phyloP scores from a whole-genome alignment of 2,329 filamentous ascomycete species.

The Aspergillus calidoustus region DNA sequence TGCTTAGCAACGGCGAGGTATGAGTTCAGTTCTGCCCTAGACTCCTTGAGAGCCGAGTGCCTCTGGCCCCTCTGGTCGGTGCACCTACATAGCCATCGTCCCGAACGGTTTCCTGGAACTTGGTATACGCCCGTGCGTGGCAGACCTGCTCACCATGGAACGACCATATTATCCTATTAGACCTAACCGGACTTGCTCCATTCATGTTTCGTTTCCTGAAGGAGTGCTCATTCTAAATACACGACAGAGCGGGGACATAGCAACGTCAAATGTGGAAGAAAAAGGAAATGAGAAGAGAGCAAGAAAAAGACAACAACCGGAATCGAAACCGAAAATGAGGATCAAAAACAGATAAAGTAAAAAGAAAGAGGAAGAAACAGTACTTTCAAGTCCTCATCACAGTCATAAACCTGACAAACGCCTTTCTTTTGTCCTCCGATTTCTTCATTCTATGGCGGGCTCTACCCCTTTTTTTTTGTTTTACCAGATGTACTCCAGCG shows the following conservation, averaged over 20 bases:
- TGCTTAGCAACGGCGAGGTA: too few species aligned
- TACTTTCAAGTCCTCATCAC: background rate
- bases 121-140: background rate
- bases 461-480: background rate
- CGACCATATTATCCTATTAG: background rate
- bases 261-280: background rate
- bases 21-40: too few species aligned
- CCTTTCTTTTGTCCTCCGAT: background rate
- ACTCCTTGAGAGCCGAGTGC: too few species aligned
- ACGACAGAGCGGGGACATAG: background rate
- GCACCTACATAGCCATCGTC: too few species aligned
- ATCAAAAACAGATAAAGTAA: background rate
- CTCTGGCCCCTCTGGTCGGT: too few species aligned
- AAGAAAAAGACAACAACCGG: background rate
- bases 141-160: background rate
- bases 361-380: background rate
- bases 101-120: background rate
- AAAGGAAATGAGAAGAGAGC: background rate
- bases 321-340: background rate
- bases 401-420: background rate
- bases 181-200: background rate
- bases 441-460: background rate
- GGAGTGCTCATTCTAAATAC: background rate
- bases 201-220: background rate
- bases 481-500: background rate